phyloP scores from a whole-genome alignment of 345 rosid genomes.

The Theobroma cacao region DNA sequence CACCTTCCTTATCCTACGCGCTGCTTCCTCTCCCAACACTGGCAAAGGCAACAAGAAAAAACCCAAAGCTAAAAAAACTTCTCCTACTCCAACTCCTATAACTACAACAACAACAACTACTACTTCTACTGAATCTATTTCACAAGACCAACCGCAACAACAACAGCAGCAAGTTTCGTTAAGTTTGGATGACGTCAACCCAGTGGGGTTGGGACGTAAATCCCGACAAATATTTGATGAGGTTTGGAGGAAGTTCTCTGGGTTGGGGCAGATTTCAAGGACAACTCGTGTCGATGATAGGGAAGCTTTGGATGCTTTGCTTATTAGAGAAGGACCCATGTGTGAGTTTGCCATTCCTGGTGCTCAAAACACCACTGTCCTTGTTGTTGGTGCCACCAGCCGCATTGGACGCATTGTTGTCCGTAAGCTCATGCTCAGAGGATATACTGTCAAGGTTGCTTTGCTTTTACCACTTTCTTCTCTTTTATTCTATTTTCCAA shows the following conservation, averaged over 20 bases:
- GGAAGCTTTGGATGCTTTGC: conserved; percentile 59
- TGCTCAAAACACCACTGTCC: conserved; percentile 86
- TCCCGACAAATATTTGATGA: conserved; percentile 88
- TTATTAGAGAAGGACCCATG: conserved; percentile 88
- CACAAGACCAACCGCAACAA: conserved; percentile 9
- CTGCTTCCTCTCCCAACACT: conserved; percentile 34
- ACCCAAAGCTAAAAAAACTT: conserved; percentile 24
- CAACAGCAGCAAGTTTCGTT: conserved; percentile 38
- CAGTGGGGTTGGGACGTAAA: conserved; percentile 82
- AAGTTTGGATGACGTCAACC: conserved; percentile 79
- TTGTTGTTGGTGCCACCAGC: conserved; percentile 90
- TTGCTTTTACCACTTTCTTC: background rate
- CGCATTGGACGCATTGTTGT: conserved; percentile 90
- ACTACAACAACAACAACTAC: conserved; percentile 1
- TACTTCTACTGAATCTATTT: conserved; percentile 15
- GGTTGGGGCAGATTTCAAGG: conserved; percentile 89
- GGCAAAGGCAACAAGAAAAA: conserved; percentile 20
- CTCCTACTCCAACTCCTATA: background rate
- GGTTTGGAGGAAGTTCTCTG: conserved; percentile 97
- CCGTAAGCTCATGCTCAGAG: conserved; percentile 95
- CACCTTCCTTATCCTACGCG: conserved; percentile 29
- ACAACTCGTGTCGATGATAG: conserved; percentile 67
- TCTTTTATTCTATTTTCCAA: background rate
- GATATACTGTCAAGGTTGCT: conserved; percentile 80
- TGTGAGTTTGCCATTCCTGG: conserved; percentile 94